Evolutionary conservation across 2,329 filamentous ascomycete species (phyloP).

Genomic region (Penicillium sp.): DNA sequence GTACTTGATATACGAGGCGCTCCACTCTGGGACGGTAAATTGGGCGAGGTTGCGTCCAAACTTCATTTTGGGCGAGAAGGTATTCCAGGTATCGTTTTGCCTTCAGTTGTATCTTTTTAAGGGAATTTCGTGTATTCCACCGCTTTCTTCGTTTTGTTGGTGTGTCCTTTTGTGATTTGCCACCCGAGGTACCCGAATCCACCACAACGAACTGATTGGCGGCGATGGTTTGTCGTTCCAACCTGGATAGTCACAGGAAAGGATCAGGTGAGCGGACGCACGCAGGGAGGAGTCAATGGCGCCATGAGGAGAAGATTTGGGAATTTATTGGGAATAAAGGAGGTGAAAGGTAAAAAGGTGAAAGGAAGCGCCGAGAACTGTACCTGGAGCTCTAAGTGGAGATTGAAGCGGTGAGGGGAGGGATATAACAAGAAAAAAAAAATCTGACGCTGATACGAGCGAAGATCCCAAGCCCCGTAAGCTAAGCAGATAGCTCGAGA

Average conservation of each 20-base stretch:
- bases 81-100: neutral
- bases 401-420: conserved; percentile 10
- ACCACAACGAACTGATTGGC: neutral
- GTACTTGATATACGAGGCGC: conserved; percentile 53
- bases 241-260: conserved; percentile 19
- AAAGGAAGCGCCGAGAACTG: conserved; percentile 11
- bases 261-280: conserved; percentile 26
- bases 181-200: neutral
- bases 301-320: conserved; percentile 15
- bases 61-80: conserved; percentile 43
- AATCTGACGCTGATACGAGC: neutral
- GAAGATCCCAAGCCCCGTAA: neutral
- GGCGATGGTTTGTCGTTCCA: neutral
- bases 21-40: conserved; percentile 54
- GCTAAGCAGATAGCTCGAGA: neutral
- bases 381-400: conserved; percentile 15
- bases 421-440: neutral
- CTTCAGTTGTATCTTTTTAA: neutral
- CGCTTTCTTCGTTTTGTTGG: neutral
- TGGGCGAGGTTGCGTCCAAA: conserved; percentile 52
- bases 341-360: conserved; percentile 8
- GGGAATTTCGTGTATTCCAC: neutral
- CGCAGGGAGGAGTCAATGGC: conserved; percentile 13
- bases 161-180: conserved; percentile 1
- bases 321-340: neutral